These are phyloP conservation scores for Aureobasidium zeae DNA, from an alignment of 2,329 filamentous ascomycete species.

Conservation along the genomic window DNA sequence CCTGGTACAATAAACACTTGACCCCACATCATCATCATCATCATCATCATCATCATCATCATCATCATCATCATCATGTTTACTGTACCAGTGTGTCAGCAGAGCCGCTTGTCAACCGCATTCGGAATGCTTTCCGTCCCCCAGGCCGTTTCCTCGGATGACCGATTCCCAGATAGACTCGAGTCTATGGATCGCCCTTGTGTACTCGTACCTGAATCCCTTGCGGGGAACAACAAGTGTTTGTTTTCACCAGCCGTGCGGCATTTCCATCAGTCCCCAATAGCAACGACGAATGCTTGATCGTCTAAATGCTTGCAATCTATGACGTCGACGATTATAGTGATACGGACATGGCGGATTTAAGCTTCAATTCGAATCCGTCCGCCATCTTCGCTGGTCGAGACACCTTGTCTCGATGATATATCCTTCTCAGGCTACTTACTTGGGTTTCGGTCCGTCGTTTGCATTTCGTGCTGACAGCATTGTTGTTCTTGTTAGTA, in stretches of 20 bases:
- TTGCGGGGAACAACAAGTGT: neutral
- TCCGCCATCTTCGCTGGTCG: too few relatives aligned
- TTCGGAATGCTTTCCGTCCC: slow-evolving; percentile 2
- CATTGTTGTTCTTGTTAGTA: too few relatives aligned
- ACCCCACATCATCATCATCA: slow-evolving; percentile 11
- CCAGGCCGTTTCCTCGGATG: neutral
- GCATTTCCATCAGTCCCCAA: neutral
- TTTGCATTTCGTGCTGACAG: too few relatives aligned
- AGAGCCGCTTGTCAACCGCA: neutral
- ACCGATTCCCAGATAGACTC: neutral
- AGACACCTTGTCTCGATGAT: too few relatives aligned
- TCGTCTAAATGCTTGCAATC: too few relatives aligned
- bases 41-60: slow-evolving; percentile 10
- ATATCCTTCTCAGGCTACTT: too few relatives aligned
- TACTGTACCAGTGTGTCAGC: too few relatives aligned
- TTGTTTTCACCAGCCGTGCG: neutral
- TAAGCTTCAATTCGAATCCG: too few relatives aligned
- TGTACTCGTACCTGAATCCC: slow-evolving; percentile 1
- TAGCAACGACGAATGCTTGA: neutral
- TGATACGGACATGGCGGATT: too few relatives aligned
- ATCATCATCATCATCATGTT: slow-evolving; percentile 2
- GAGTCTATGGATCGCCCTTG: neutral
- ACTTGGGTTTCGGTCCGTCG: too few relatives aligned
- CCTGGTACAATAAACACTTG: slow-evolving; percentile 4
- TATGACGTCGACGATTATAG: too few relatives aligned